These are phyloP conservation scores for Neurospora intermedia DNA, from an alignment of 495 filamentous ascomycete genomes.

Conservation along the genomic window DNA sequence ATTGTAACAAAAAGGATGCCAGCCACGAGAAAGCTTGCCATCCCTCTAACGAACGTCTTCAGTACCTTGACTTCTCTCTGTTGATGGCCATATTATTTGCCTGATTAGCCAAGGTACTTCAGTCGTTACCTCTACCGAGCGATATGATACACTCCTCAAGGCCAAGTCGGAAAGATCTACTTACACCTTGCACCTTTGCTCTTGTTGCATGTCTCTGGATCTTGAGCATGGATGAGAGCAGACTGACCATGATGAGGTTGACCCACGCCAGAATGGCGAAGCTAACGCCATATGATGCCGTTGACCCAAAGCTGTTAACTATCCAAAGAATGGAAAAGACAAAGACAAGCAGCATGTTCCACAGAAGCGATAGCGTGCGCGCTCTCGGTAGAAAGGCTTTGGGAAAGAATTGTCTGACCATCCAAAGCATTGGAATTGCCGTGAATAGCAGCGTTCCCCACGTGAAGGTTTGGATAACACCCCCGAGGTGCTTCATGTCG, in stretches of 20 bases:
- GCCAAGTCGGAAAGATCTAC: not conserved
- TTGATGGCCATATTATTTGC: not conserved
- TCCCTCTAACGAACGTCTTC: not conserved
- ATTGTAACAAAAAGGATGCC: not conserved
- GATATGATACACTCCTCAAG: not conserved
- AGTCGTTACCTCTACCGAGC: not conserved
- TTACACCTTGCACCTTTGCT: not conserved
- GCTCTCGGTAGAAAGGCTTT: not conserved
- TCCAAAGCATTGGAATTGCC: not conserved
- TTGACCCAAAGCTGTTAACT: not conserved
- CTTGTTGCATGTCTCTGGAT: not conserved
- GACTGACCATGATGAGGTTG: not conserved
- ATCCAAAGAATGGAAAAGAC: not conserved
- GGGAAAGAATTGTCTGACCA: not conserved
- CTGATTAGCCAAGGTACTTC: not conserved
- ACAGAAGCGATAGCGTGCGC: not conserved
- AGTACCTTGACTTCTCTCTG: not conserved
- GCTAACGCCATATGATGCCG: not conserved
- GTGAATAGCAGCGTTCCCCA: not conserved
- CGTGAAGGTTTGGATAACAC: not conserved
- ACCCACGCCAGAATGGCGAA: not conserved
- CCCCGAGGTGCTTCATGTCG: fast-evolving
- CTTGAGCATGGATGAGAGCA: not conserved
- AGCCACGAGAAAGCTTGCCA: not conserved
- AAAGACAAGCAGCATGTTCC: not conserved